phyloP scores from a whole-genome alignment of 2,329 filamentous ascomycete genomes.

The Ophiostoma sp. region DNA sequence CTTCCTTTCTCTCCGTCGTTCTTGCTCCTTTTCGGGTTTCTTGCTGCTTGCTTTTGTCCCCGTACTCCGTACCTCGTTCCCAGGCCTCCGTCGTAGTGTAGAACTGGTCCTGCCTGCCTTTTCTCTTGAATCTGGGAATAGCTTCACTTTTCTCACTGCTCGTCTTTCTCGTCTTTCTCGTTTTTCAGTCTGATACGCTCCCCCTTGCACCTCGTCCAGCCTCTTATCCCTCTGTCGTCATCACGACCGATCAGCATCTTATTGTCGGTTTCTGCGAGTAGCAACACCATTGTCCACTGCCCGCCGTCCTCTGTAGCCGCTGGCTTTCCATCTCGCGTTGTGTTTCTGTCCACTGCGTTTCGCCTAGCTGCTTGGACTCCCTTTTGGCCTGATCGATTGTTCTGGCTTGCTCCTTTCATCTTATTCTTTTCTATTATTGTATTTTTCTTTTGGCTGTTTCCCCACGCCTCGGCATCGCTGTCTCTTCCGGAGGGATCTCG shows the following conservation, averaged over 20 bases:
- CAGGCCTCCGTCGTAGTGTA: not conserved
- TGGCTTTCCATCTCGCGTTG: not conserved
- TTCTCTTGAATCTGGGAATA: conserved; percentile 9
- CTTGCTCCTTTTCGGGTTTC: not conserved
- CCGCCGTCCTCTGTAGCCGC: conserved; percentile 1
- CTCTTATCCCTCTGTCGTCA: not conserved
- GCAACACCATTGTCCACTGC: not conserved
- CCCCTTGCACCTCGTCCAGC: not conserved
- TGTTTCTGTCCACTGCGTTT: not conserved
- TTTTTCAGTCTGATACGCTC: not conserved
- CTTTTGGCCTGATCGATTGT: not conserved
- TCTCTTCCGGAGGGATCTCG: not conserved
- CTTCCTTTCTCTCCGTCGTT: not conserved
- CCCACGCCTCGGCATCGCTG: not conserved
- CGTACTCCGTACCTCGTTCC: not conserved
- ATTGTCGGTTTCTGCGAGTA: not conserved
- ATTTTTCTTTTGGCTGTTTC: not conserved
- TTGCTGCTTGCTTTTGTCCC: not conserved
- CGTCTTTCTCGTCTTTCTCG: not conserved
- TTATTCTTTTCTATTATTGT: not conserved
- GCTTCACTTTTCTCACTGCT: conserved; percentile 13
- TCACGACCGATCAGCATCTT: not conserved
- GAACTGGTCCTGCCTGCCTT: conserved; percentile 4
- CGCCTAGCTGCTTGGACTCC: not conserved
- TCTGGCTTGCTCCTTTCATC: conserved; percentile 2